Evolutionary conservation across 176 grass and related monocot genomes (phyloP), one percentile per base, ranked within the genome.

Genomic region (Aechmea fasciata): DNA sequence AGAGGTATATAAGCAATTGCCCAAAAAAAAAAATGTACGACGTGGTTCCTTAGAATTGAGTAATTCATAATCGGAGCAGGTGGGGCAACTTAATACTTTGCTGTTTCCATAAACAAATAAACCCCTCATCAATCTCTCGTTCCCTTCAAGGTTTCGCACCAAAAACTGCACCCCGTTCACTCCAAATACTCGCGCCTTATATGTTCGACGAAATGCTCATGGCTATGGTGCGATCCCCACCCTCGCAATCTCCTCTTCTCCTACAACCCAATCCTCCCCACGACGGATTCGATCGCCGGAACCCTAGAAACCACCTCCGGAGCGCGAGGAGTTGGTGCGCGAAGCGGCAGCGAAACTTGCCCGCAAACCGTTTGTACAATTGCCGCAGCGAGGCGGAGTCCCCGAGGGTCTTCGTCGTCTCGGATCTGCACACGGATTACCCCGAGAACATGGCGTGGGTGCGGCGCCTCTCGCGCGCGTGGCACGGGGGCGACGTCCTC

Each of bases 371-470:
- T 79, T 84, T 70, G 82, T 71, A 48, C 3, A 22, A 70, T 70
- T 72, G 71, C 59, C 82, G 24, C 50, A 66, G 19, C 49, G 76
- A 75, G n/a, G 22, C 17, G 33, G 76, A 57, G 11, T 73, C 52
- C 28, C 71, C 73, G 51, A 86, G 89, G 69, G 83, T 97, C 24
- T 92, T 92, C 74, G 93, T 92, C 19, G 86, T 97, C 1, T 97
- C 93, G 15, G 93, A 92, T 77, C 74, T 97, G 70, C 89, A 97
- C 73, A 97, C 86, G 15, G 93, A 97, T 79, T 92, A 90, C 73
- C 29, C 26, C 53, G 93, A 92, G 74, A 97, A 97, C 79, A 97
- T 97, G 93, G 86, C 85, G n/a, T 97, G 93, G 93, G 93, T 97
- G 67, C 83, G 68, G 70, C 59, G 77, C 47, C 72, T 97, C 25